These are phyloP conservation scores for Leptoxyphium fumago DNA, from an alignment of 2,329 filamentous ascomycete genomes.

Conservation along the genomic window DNA sequence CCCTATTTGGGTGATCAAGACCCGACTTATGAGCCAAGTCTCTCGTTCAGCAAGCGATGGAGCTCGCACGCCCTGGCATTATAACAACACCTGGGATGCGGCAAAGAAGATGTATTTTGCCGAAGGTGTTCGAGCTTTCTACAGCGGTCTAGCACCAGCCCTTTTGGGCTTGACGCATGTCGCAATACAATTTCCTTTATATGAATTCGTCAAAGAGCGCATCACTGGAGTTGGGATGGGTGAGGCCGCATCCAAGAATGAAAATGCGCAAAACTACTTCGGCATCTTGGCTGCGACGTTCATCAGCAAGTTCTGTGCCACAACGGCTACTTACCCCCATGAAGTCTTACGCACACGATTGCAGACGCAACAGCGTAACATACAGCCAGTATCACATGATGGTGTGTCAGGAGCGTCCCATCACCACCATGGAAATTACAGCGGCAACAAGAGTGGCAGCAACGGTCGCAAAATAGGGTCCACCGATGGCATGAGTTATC, in stretches of 20 bases:
- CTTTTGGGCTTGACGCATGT: constrained; percentile 87
- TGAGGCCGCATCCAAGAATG: constrained; percentile 40
- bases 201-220: constrained; percentile 79
- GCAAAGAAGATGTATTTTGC: constrained; percentile 89
- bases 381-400: constrained; percentile 30
- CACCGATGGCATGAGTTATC: constrained; percentile 40
- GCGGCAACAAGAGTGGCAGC: constrained; percentile 22
- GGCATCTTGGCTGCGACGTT: constrained; percentile 82
- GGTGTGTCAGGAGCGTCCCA: constrained; percentile 31
- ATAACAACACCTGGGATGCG: constrained; percentile 76
- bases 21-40: constrained; percentile 88
- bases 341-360: constrained; percentile 88
- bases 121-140: constrained; percentile 82
- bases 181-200: constrained; percentile 91
- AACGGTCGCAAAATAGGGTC: constrained; percentile 11
- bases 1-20: constrained; percentile 99
- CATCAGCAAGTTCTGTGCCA: constrained; percentile 85
- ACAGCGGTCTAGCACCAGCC: constrained; percentile 85
- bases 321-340: constrained; percentile 90
- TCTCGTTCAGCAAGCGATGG: constrained; percentile 39
- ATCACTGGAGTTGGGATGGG: constrained; percentile 90
- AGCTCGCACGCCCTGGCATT: constrained; percentile 70
- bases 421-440: constrained; percentile 5
- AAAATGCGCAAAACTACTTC: constrained; percentile 52
- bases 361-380: constrained; percentile 75